Conservation (phyloP, 129 eudicot genomes). For the Tanacetum coccineum region DNA sequence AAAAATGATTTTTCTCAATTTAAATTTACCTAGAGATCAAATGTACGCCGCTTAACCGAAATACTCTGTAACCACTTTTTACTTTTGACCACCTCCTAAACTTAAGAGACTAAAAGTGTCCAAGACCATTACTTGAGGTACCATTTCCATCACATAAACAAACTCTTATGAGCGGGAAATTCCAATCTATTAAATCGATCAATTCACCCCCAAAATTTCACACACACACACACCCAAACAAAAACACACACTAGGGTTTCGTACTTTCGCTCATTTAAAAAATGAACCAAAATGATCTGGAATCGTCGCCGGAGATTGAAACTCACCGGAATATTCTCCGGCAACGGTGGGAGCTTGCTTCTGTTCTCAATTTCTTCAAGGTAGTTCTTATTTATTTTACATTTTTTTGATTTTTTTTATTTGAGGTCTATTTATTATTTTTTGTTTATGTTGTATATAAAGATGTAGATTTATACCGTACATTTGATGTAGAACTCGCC, state of each 20-base stretch:
- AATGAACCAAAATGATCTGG: slow-evolving; percentile 27
- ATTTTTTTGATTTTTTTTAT: too few species aligned
- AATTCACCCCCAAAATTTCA: not conserved
- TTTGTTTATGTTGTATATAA: not conserved
- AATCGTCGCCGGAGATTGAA: slow-evolving; percentile 27
- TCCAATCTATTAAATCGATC: slow-evolving; percentile 22
- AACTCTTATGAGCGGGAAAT: slow-evolving; percentile 39
- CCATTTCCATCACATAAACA: not conserved
- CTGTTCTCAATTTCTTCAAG: slow-evolving; percentile 75
- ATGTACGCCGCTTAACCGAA: too few species aligned
- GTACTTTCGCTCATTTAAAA: not conserved
- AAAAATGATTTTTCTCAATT: too few species aligned
- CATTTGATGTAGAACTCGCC: slow-evolving; percentile 3
- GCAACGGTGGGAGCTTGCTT: slow-evolving; percentile 83
- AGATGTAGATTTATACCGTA: not conserved
- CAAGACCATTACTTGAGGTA: not conserved
- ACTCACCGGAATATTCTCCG: slow-evolving; percentile 51
- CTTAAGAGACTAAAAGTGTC: not conserved
- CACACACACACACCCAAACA: slow-evolving; percentile 23
- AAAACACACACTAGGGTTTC: slow-evolving; percentile 19
- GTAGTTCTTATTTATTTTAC: slow-evolving; percentile 34
- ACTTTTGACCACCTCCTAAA: too few species aligned
- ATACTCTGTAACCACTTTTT: too few species aligned
- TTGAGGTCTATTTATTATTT: not conserved
- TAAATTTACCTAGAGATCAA: too few species aligned